phyloP scores from a whole-genome alignment of 345 rosid species.

The Melastoma malabathricum region DNA sequence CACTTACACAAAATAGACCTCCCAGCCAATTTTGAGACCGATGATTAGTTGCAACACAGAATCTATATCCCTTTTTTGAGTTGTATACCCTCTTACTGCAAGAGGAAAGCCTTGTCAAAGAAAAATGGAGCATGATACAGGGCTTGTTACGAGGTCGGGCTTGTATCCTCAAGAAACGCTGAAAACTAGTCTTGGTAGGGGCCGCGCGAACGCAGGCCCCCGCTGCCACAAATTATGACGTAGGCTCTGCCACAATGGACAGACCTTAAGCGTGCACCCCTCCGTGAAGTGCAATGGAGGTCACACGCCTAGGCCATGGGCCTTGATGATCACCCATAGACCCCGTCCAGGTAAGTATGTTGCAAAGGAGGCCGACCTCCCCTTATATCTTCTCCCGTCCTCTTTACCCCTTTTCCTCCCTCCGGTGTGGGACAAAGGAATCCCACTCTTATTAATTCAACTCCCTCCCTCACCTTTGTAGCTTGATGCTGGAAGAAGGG shows the following conservation, averaged over 20 bases:
- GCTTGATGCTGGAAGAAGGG: no score
- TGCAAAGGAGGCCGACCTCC: accelerated
- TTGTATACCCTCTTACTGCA: no score
- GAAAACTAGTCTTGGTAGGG: not conserved
- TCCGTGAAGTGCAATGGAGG: slow-evolving; percentile 8
- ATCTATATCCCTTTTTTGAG: no score
- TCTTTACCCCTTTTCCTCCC: not conserved
- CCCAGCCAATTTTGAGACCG: no score
- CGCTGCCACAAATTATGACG: slow-evolving; percentile 14
- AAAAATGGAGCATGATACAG: no score
- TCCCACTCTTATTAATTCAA: no score
- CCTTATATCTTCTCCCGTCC: accelerated
- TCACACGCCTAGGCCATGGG: slow-evolving; percentile 10
- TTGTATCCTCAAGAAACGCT: no score
- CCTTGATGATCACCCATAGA: slow-evolving; percentile 7
- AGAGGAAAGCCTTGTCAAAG: no score
- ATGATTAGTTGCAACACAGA: no score
- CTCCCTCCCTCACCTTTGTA: no score
- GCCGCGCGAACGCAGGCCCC: slow-evolving; percentile 13
- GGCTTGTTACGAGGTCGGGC: no score
- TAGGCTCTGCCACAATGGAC: slow-evolving; percentile 8
- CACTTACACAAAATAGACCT: no score
- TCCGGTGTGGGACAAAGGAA: not conserved
- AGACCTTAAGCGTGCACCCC: slow-evolving; percentile 13
- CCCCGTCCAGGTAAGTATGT: slow-evolving; percentile 14